These are phyloP conservation scores for Sextonia rubra DNA, from an alignment of 164 flowering plant genomes.

Conservation along the genomic window DNA sequence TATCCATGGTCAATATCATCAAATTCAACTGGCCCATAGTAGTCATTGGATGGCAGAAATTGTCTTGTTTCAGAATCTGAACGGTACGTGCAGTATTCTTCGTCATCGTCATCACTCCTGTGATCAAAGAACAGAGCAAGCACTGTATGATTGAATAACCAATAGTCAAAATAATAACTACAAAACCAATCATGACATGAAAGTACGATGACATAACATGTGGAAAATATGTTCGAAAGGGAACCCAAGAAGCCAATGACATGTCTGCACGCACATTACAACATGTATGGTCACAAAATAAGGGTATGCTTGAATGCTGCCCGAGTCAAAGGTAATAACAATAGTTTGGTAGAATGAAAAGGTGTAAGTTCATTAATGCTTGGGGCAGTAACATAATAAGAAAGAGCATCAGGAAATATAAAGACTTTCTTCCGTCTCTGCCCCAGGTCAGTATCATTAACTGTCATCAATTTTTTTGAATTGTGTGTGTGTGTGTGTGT, in stretches of 20 bases:
- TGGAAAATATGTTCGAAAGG: not conserved
- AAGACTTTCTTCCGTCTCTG: too few relatives aligned
- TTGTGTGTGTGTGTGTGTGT: too few relatives aligned
- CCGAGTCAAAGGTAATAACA: too few relatives aligned
- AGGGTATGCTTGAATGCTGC: not conserved
- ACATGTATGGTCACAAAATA: not conserved
- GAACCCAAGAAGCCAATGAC: not conserved
- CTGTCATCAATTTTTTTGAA: too few relatives aligned
- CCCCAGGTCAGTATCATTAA: too few relatives aligned
- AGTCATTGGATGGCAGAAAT: slow-evolving; percentile 38
- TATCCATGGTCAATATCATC: slow-evolving; percentile 45
- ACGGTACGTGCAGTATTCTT: slow-evolving; percentile 50
- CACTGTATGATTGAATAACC: not conserved
- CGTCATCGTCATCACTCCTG: slow-evolving; percentile 77
- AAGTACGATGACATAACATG: too few relatives aligned
- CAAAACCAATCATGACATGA: not conserved
- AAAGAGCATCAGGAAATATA: too few relatives aligned
- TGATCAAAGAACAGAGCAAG: slow-evolving; percentile 16
- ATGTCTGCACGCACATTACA: not conserved
- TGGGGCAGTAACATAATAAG: too few relatives aligned
- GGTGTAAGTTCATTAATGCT: too few relatives aligned
- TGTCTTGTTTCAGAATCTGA: slow-evolving; percentile 45
- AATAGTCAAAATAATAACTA: not conserved
- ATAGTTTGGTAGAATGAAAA: too few relatives aligned
- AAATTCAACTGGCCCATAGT: slow-evolving; percentile 43